Conservation (phyloP, 148 eudicot species). For the Amaranthus cruentus region DNA sequence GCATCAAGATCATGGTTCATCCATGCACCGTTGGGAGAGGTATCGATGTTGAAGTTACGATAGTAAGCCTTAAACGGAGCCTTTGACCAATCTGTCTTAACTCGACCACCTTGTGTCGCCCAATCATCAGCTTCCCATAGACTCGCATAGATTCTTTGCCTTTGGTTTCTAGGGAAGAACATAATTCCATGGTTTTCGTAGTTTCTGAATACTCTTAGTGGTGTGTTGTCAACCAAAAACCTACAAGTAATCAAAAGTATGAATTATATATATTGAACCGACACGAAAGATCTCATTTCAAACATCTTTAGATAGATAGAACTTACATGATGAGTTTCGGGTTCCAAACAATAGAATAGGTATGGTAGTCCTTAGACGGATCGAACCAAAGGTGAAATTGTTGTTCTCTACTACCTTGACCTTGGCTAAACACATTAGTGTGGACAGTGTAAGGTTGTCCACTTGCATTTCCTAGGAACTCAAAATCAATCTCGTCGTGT, state of each 20-base stretch:
- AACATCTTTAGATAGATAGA: background rate
- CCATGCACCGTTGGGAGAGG: conserved; percentile 29
- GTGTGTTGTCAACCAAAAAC: conserved; percentile 37
- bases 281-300: background rate
- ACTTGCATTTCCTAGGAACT: conserved; percentile 36
- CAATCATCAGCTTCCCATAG: background rate
- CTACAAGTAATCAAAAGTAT: background rate
- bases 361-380: conserved; percentile 30
- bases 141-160: conserved; percentile 39
- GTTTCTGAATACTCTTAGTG: conserved; percentile 38
- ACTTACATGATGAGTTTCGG: conserved; percentile 26
- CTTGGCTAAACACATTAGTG: too few relatives aligned
- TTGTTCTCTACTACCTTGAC: too few relatives aligned
- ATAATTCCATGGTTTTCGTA: conserved; percentile 27
- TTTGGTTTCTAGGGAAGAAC: conserved; percentile 32
- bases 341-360: conserved; percentile 34
- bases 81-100: conserved; percentile 23
- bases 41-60: conserved; percentile 30
- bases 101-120: too few relatives aligned
- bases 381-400: too few relatives aligned
- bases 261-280: too few relatives aligned
- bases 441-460: conserved; percentile 41
- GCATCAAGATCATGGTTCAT: conserved; percentile 31
- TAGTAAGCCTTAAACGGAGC: conserved; percentile 37
- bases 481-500: conserved; percentile 43